Evolutionary conservation across 495 filamentous ascomycete species (phyloP), one percentile per base, ranked within the genome.

Genomic region (Penicillium dipodomyicola): DNA sequence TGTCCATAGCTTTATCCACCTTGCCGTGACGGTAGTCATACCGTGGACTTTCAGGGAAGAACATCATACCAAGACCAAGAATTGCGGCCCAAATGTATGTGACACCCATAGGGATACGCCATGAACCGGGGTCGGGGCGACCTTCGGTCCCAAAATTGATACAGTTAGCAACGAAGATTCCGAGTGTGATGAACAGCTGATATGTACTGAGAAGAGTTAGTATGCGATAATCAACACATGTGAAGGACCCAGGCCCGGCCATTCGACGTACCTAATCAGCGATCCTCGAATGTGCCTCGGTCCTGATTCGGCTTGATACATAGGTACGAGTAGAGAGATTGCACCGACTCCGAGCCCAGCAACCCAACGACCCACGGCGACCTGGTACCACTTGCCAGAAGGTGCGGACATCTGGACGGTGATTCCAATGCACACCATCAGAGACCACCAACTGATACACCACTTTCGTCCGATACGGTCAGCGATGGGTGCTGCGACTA

Each of bases 181-280:
- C 91, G 39, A 91, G 73, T 0, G 91, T 93, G 72, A 96, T 89
- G 75, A 94, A 91, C 3, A 94, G 78, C 71, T 94, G 90, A 71
- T 96, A 94, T 64, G 72, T 72, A 54, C 72, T 71, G 40, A 12
- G 25, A 32, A 20, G 10, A 30, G 52, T 56, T 51, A 43, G 59
- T 22, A 20, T 8, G 4, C 15, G 7, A 23, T 14, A 17, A 7
- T 45, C 15, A 22, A 23, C 6, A 8, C 35, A 1, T 19, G 9
- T 5, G 3, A 40, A 9, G 17, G 7, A 15, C 19, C n/a, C 1
- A 29, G 11, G 11, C 15, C 2, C 29, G 3, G 44, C 3, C 47
- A 5, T 4, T 10, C 2, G 30, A 56, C 56, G 45, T 75, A 72
- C 83, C 81, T 75, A 39, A 90, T 79, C 37, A 89, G 65, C 7